Base-by-base conservation (phyloP, 805 yeast species). In the Yarrowia sp. region DNA sequence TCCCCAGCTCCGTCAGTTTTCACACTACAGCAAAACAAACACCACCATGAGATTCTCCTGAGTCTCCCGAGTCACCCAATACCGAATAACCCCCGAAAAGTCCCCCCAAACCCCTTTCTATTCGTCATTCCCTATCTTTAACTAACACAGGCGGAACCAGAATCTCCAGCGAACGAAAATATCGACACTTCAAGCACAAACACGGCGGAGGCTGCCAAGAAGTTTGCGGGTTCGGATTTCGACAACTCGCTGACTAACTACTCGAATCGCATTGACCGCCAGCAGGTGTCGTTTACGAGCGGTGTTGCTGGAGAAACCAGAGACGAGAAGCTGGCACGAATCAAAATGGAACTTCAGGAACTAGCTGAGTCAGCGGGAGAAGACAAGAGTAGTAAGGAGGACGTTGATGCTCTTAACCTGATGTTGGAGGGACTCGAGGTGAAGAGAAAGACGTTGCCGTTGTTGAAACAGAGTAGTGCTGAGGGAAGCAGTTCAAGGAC, bases 231-330 rank as follows among this genome's bases (percentile, higher is more conserved):
- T 19, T 33, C 46, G 14, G 61, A 54, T 26, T 54, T 54, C 35
- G 61, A 54, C 46, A 54, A 54, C 19, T 54, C 61, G 12, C 38
- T 26, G 26, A 54, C 61, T 16, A 36, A 36, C n/a, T 54, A 54
- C 46, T 54, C 61, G 16, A 54, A 22, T 24, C 46, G 61, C 4
- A 54, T 54, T 3, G 61, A 54, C 46, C 33, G 61, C 2, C 46
- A 33, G 4, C 33, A 54, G 16, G 16, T 8, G 19, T 54, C 61
- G 24, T 54, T 54, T 26, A 16, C 24, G 4, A 54, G 41, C 14
- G 61, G 61, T 3, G 40, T 35, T 0, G 46, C 46, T 0, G 61
- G 61, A 12, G 63, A 58, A 14, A 11, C 49, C 5, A 28, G 63
- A 1, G 51, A 58, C 19, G 49, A 30, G 16, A 58, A 58, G 22